Percentiles rank a stretch among this genome's conserved stretches.
Evolutionary conservation across 2,329 filamentous ascomycete species (phyloP).

Genomic region (Lachnellula occidentalis): DNA sequence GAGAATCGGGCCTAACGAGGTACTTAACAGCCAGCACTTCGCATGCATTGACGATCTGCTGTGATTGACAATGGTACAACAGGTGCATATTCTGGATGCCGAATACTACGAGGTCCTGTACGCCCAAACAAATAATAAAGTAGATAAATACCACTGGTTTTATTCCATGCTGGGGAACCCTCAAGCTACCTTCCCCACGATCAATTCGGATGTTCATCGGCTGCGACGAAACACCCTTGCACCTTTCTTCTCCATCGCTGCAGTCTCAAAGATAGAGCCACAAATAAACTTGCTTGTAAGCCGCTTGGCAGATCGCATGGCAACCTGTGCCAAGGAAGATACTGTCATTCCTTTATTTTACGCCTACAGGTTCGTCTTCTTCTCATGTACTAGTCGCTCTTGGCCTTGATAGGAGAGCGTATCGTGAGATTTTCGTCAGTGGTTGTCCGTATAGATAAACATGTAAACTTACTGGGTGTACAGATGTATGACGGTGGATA

Average conservation of each 20-base stretch:
- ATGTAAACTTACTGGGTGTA: not conserved
- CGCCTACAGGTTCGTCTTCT: slow-evolving; percentile 6
- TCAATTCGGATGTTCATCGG: slow-evolving; percentile 9
- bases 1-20: slow-evolving; percentile 26
- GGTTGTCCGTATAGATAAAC: not conserved
- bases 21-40: not conserved
- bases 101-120: slow-evolving; percentile 22
- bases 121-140: slow-evolving; percentile 10
- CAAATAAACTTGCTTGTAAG: slow-evolving; percentile 21
- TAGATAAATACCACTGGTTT: slow-evolving; percentile 15
- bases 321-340: slow-evolving; percentile 6
- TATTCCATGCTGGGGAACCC: slow-evolving; percentile 10
- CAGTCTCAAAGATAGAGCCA: slow-evolving; percentile 22
- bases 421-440: not conserved
- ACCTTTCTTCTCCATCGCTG: slow-evolving; percentile 17
- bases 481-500: slow-evolving; percentile 6
- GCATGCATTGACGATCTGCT: not conserved
- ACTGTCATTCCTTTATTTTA: slow-evolving; percentile 24
- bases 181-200: slow-evolving; percentile 14
- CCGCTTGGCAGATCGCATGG: slow-evolving; percentile 14
- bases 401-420: not conserved
- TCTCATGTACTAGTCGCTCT: not conserved
- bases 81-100: slow-evolving; percentile 23
- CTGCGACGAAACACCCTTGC: slow-evolving; percentile 9
- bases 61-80: not conserved